These are phyloP conservation scores for Pogostemon cablin DNA, from an alignment of 257 asterid species.

Conservation along the genomic window DNA sequence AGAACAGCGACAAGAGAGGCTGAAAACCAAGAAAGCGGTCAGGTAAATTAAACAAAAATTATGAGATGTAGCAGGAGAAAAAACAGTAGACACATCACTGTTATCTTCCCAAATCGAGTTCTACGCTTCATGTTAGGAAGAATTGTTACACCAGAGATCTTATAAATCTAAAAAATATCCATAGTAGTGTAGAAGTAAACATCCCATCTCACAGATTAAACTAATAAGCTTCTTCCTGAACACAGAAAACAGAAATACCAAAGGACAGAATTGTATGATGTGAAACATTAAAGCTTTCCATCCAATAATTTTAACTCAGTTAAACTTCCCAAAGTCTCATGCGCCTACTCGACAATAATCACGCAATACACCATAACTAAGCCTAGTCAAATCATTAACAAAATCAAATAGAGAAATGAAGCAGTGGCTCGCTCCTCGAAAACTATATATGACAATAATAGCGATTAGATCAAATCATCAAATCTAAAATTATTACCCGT, in stretches of 20 bases:
- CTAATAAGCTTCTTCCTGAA: slow-evolving; percentile 5
- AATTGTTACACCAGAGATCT: background rate
- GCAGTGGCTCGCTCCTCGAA: slow-evolving; percentile 5
- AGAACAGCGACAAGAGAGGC: background rate
- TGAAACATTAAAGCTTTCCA: background rate
- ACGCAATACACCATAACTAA: background rate
- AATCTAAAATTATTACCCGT: slow-evolving; percentile 50
- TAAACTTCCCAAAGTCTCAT: slow-evolving; percentile 12
- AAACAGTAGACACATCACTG: slow-evolving; percentile 2
- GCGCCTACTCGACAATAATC: background rate
- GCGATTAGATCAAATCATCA: slow-evolving; percentile 18
- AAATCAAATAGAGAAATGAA: slow-evolving; percentile 8
- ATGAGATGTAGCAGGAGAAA: slow-evolving; percentile 6
- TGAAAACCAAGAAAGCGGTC: slow-evolving; percentile 4
- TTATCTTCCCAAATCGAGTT: slow-evolving; percentile 16
- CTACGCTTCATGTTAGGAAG: background rate
- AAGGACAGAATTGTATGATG: slow-evolving; percentile 16
- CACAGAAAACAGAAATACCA: background rate
- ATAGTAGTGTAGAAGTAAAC: slow-evolving; percentile 2
- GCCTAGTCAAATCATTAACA: background rate
- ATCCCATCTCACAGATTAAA: background rate
- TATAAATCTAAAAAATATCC: background rate
- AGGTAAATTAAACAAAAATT: slow-evolving; percentile 3
- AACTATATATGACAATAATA: background rate
- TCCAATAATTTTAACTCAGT: slow-evolving; percentile 1